phyloP scores from a whole-genome alignment of 1,284 basidiomycete genomes.

The Naganishia sp. region DNA sequence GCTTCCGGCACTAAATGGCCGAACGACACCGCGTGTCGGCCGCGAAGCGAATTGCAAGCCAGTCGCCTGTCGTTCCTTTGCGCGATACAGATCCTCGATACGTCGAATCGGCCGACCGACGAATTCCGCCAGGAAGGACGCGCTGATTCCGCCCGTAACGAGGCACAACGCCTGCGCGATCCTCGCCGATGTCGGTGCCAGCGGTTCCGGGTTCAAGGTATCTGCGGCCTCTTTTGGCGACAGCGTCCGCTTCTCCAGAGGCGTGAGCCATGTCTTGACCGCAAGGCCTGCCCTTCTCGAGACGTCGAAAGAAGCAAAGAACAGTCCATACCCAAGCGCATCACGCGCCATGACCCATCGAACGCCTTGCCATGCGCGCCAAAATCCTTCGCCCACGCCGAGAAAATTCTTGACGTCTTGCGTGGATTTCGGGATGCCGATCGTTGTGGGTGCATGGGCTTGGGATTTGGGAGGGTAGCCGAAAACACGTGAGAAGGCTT shows the following conservation, averaged over 20 bases:
- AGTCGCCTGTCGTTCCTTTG: conserved; percentile 15
- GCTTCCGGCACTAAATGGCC: conserved; percentile 21
- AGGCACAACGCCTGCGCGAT: conserved; percentile 51
- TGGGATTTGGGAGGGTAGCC: conserved; percentile 23
- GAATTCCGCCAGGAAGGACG: conserved; percentile 46
- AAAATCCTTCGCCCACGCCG: conserved; percentile 29
- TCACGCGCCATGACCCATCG: conserved; percentile 30
- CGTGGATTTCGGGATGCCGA: conserved; percentile 26
- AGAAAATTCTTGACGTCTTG: conserved; percentile 33
- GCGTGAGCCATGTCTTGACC: conserved; percentile 43
- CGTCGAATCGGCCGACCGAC: conserved; percentile 46
- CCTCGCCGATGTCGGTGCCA: conserved; percentile 44
- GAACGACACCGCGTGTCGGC: conserved; percentile 14
- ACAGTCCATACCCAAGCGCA: conserved; percentile 45
- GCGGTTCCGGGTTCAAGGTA: conserved; percentile 10
- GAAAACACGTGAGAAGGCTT: conserved; percentile 32
- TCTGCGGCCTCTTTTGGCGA: conserved; percentile 17
- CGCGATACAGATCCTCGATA: conserved; percentile 29
- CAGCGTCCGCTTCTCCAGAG: conserved; percentile 8
- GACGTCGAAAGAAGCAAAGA: conserved; percentile 53
- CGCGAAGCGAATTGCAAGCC: conserved; percentile 34
- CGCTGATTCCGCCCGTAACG: conserved; percentile 49
- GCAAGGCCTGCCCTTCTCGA: conserved; percentile 48
- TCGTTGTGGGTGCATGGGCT: not conserved
- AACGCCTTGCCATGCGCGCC: conserved; percentile 32